Conservation (phyloP, 73 alveolate species). For the Effrenium voratum region DNA sequence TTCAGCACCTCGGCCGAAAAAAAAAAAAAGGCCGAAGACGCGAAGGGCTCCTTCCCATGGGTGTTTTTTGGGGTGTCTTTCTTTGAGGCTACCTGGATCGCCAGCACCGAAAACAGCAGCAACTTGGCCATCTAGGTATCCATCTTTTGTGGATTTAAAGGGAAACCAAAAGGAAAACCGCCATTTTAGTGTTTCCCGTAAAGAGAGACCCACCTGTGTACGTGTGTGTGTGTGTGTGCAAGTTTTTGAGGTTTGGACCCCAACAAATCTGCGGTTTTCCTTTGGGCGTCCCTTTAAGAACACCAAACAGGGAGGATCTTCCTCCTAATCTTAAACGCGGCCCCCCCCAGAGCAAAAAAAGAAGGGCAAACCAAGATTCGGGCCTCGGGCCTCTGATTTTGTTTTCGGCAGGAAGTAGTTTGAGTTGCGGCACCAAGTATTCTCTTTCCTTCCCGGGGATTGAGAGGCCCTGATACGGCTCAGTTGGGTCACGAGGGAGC, state of each 20-base stretch:
- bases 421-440: too few species aligned
- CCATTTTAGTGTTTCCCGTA: too few species aligned
- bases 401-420: too few species aligned
- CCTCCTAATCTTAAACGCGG: neutral
- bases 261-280: too few species aligned
- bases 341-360: neutral
- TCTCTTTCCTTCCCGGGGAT: neutral
- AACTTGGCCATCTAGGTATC: neutral
- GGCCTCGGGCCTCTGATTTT: neutral
- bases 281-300: too few species aligned
- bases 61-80: neutral
- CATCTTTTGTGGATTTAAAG: neutral
- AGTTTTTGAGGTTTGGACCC: too few species aligned
- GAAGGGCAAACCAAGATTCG: neutral
- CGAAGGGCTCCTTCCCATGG: neutral
- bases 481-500: neutral
- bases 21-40: neutral
- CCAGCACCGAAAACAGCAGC: neutral
- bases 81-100: too few species aligned
- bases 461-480: neutral
- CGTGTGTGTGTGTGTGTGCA: too few species aligned
- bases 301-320: neutral
- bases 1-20: conserved; percentile 13
- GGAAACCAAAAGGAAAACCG: neutral
- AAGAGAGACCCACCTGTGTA: too few species aligned